These are phyloP conservation scores for Zanthoxylum bungeanum DNA, from an alignment of 345 rosid species.

Conservation along the genomic window DNA sequence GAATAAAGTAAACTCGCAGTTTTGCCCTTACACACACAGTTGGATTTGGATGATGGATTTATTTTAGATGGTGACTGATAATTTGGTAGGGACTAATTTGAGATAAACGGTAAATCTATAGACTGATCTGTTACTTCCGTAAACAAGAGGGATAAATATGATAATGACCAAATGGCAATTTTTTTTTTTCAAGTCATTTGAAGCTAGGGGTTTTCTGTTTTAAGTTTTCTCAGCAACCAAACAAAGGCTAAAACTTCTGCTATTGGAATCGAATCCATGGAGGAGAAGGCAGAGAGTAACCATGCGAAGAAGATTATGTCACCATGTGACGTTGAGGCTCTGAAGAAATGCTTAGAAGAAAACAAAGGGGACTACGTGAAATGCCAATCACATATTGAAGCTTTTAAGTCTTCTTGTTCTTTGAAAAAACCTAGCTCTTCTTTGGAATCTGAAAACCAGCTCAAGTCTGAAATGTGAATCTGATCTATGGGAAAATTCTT, in stretches of 20 bases:
- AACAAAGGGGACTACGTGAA: slow-evolving; percentile 71
- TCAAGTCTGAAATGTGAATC: not conserved
- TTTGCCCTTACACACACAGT: too few species aligned
- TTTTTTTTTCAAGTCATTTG: not conserved
- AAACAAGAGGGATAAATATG: not conserved
- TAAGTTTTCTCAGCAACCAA: not conserved
- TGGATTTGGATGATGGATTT: too few species aligned
- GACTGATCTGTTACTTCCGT: not conserved
- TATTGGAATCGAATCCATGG: slow-evolving; percentile 17
- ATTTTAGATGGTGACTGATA: too few species aligned
- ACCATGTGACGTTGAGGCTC: slow-evolving; percentile 74
- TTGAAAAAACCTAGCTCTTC: slow-evolving; percentile 42
- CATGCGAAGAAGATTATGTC: slow-evolving; percentile 48
- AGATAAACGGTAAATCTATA: not conserved
- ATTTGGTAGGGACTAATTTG: not conserved
- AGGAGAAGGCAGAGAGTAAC: slow-evolving; percentile 21
- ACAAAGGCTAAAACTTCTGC: not conserved
- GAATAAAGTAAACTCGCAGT: too few species aligned
- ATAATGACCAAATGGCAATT: not conserved
- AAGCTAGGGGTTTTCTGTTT: too few species aligned
- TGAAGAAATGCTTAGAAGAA: slow-evolving; percentile 88
- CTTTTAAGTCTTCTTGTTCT: slow-evolving; percentile 74
- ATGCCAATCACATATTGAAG: slow-evolving; percentile 73
- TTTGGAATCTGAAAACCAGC: not conserved
- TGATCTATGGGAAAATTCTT: not conserved